Conservation (phyloP, 1,284 basidiomycete species). For the Ganoderma lingzhi region DNA sequence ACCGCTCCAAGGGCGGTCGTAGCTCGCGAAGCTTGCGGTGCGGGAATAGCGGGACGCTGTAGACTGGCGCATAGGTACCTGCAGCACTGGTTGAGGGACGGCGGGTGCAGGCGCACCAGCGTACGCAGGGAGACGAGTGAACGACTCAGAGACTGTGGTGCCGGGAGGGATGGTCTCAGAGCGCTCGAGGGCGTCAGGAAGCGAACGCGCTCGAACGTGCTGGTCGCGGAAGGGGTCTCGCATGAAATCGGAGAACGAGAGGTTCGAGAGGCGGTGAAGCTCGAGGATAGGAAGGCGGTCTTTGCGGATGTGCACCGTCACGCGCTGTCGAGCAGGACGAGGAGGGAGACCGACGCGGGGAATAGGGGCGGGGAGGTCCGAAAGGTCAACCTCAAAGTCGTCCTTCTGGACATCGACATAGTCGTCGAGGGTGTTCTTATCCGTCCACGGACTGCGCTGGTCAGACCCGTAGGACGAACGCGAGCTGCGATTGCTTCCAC, state of each 20-base stretch:
- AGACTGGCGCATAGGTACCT: conserved; percentile 16
- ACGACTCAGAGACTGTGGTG: conserved; percentile 23
- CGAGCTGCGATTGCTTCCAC: conserved; percentile 22
- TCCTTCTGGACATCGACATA: conserved; percentile 16
- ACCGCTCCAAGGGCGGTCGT: conserved; percentile 17
- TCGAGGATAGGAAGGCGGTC: conserved; percentile 64
- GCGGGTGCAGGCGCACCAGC: background rate
- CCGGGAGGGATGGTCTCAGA: conserved; percentile 5
- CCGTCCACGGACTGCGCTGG: conserved; percentile 21
- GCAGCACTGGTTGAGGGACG: background rate
- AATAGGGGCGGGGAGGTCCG: conserved; percentile 8
- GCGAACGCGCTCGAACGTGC: conserved; percentile 27
- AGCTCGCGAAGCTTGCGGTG: conserved; percentile 15
- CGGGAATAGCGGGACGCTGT: conserved; percentile 11
- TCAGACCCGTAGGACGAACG: conserved; percentile 26
- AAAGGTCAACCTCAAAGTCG: conserved; percentile 19
- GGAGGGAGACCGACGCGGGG: conserved; percentile 10
- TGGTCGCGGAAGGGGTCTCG: conserved; percentile 33
- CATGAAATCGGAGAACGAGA: conserved; percentile 47
- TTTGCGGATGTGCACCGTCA: conserved; percentile 60
- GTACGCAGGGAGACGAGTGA: conserved; percentile 25
- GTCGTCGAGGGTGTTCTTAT: conserved; percentile 6
- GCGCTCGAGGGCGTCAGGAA: conserved; percentile 25
- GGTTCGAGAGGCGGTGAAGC: conserved; percentile 63
- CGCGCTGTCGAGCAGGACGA: conserved; percentile 47